phyloP scores from a whole-genome alignment of 805 yeast species.

The Candida verbasci region DNA sequence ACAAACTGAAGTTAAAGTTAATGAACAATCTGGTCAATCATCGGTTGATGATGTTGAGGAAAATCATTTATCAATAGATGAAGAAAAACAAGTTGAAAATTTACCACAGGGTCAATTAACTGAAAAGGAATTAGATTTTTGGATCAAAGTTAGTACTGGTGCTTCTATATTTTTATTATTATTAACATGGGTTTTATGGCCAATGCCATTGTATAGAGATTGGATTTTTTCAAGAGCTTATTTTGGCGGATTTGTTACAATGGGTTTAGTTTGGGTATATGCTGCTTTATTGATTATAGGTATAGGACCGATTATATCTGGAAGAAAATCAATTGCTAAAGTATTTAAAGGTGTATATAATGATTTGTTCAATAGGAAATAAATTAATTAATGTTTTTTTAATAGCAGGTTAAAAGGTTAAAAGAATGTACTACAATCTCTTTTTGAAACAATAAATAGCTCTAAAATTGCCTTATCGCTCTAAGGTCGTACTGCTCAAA shows the following conservation, averaged over 20 bases:
- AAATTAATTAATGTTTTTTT: too few species aligned
- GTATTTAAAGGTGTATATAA: constrained; percentile 17
- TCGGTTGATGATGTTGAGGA: constrained; percentile 4
- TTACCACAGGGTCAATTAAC: constrained; percentile 4
- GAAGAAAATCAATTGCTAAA: constrained; percentile 25
- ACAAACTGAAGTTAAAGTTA: neutral
- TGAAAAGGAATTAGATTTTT: constrained; percentile 11
- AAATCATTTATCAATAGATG: constrained; percentile 4
- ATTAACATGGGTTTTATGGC: constrained; percentile 39
- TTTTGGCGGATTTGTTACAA: constrained; percentile 35
- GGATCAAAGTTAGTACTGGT: constrained; percentile 22
- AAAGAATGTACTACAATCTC: too few species aligned
- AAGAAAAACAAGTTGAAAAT: constrained; percentile 4
- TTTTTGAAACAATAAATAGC: too few species aligned
- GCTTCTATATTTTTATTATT: constrained; percentile 21
- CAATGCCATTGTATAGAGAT: constrained; percentile 40
- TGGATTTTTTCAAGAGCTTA: constrained; percentile 34
- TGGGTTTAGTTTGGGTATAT: constrained; percentile 37
- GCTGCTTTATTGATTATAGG: constrained; percentile 29
- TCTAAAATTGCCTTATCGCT: too few species aligned
- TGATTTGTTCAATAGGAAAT: constrained; percentile 12
- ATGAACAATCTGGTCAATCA: constrained; percentile 3
- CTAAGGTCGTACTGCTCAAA: too few species aligned
- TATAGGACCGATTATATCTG: constrained; percentile 30
- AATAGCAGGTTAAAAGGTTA: too few species aligned